These are phyloP conservation scores for Elongisporangium senticosum DNA, from an alignment of 352 stramenopile species.

Conservation along the genomic window DNA sequence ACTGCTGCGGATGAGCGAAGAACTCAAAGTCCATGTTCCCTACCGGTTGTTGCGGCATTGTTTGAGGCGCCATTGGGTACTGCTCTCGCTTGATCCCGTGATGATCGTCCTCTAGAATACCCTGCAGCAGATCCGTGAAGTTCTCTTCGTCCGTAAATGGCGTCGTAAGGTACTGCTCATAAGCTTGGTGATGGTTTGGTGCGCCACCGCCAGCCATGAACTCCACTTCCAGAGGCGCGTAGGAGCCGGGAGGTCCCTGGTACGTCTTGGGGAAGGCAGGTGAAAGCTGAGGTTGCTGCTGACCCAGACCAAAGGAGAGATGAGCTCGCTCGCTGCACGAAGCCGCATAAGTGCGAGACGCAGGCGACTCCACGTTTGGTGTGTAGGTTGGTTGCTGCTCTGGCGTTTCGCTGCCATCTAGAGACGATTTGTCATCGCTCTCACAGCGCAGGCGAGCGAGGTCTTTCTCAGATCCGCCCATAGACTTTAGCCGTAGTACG, in stretches of 20 bases:
- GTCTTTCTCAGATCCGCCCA: constrained; percentile 56
- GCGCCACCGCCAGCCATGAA: constrained; percentile 8
- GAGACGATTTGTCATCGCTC: constrained; percentile 14
- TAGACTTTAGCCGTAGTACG: constrained; percentile 49
- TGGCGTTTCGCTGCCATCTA: neutral
- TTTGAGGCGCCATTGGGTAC: constrained; percentile 12
- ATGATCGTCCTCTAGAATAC: constrained; percentile 63
- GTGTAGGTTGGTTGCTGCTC: neutral
- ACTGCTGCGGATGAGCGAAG: constrained; percentile 8
- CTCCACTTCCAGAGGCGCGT: constrained; percentile 21
- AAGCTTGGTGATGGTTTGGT: constrained; percentile 7
- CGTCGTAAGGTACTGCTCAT: constrained; percentile 53
- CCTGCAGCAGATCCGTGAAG: constrained; percentile 65
- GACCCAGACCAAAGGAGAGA: neutral
- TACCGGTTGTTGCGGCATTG: constrained; percentile 10
- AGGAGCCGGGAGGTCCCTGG: constrained; percentile 8
- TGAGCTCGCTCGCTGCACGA: neutral
- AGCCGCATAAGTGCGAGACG: neutral
- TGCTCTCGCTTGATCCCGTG: neutral
- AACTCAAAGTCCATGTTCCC: constrained; percentile 24
- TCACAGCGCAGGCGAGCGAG: constrained; percentile 40
- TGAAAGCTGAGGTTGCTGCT: neutral
- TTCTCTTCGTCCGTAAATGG: constrained; percentile 59
- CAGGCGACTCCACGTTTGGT: neutral
- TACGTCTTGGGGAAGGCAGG: neutral